Base-by-base conservation (phyloP, 345 rosid species). In the Microcos paniculata region DNA sequence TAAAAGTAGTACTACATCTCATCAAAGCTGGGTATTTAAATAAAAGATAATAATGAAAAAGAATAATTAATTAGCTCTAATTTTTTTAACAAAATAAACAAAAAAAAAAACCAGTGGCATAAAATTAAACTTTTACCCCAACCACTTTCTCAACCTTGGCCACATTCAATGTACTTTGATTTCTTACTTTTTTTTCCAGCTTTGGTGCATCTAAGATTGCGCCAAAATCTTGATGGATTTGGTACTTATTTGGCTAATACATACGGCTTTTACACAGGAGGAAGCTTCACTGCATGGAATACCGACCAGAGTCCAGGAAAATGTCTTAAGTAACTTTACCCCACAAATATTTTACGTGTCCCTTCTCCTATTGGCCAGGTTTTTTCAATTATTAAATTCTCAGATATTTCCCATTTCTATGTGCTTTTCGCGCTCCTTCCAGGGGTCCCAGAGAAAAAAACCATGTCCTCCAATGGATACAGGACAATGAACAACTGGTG, bases 261-360 rank as follows among this genome's bases (percentile, higher is more conserved):
- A 35, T 4, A 3, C 40, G 16, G 42, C 15, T 49, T 0, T 0
- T 2, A 49, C 6, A 49, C 58, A 28, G 72, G 5, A 69, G 72
- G 72, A 69, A 69, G 72, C 72, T 69, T 69, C 72, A 48, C 10
- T 69, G 72, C 72, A 28, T 68, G 42, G 72, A 68, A 68, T 48
- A 28, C 57, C 18, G 72, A 48, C 42, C 72, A 15, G 23, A 26
- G 23, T 67, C 55, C 71, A 67, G 8, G 8, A 16, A 7, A 26
- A 26, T 35, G 35, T 26, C 35, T 12, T 58, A 26, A 26, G 13
- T 13, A 11, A 48, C 43, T 30, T 48, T 68, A 48, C 72, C 71
- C 56, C 72, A 48, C 72, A 48, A 48, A 45, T 68, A 26, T 48
- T 16, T 48, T 28, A 68, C 57, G 72, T 48, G 72, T 49, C 43